Evolutionary conservation across 495 filamentous ascomycete species (phyloP), one percentile per base, ranked within the genome.

Genomic region (Massariosphaeria phaeospora): DNA sequence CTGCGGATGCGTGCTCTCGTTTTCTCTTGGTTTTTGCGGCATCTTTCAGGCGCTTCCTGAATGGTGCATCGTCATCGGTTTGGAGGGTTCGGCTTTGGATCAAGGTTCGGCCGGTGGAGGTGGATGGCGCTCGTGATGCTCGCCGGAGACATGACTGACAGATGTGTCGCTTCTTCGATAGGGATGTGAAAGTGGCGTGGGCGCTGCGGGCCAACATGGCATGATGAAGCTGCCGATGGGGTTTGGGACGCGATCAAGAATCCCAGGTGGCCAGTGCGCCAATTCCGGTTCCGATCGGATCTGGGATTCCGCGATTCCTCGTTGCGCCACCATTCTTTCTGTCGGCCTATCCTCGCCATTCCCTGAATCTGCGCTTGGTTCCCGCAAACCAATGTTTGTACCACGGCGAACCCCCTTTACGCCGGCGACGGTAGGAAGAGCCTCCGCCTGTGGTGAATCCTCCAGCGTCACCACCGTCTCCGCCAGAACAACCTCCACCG

Each of bases 1-100:
- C 0, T 61, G 63, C 0, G 65, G 52, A 55, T 73, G 77, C 38
- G 69, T 53, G 71, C 67, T 43, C 34, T 42, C 44, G 40, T 4
- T 48, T 39, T 6, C 41, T 35, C 42, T 52, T 62, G 26, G 68
- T 63, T 62, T 82, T 89, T 4, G 81, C 81, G 52, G 84, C 79
- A 47, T 88, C 84, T 62, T 89, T 89, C 49, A 88, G 74, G 60
- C 85, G 80, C 62, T 89, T 89, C 20, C 86, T 79, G 24, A 88
- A 75, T 13, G 57, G 15, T 10, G 48, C 30, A 17, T 48, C 30
- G 35, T 2, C 23, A 25, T 48, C 35, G 18, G 48, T 56, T 15
- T 63, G 61, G 12, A 63, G 51, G 18, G 23, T 15, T 33, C 55
- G 55, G 27, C 20, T 33, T 18, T 40, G 25, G 34, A 39, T 27